Conservation (phyloP, 768 basidiomycete genomes). For the Termitomyces heimii region DNA sequence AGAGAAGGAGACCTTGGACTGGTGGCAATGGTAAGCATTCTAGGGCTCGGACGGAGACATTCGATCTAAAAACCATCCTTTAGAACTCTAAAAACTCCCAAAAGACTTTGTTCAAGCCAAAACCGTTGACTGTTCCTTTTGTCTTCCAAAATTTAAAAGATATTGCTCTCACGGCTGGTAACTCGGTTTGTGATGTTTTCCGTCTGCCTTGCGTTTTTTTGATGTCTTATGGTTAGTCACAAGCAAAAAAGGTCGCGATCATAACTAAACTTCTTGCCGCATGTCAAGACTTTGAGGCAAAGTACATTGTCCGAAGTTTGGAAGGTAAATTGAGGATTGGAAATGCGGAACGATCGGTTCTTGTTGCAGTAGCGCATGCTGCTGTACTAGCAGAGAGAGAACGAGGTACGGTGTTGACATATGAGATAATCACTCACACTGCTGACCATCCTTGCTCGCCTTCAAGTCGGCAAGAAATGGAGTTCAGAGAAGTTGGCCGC, state of each 20-base stretch:
- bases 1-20: slow-evolving; percentile 93
- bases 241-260: slow-evolving; percentile 91
- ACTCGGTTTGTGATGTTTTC: slow-evolving; percentile 46
- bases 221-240: slow-evolving; percentile 52
- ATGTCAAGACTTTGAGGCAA: slow-evolving; percentile 89
- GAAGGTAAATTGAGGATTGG: slow-evolving; percentile 98
- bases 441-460: slow-evolving; percentile 2
- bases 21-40: slow-evolving; percentile 78
- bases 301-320: slow-evolving; percentile 91
- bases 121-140: slow-evolving; percentile 78
- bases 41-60: not conserved
- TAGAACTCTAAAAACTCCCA: slow-evolving; percentile 93
- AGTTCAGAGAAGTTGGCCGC: slow-evolving; percentile 65
- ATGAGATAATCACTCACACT: not conserved
- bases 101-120: slow-evolving; percentile 91
- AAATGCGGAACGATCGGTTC: slow-evolving; percentile 92
- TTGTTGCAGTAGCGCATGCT: slow-evolving; percentile 92
- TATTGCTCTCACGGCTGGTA: slow-evolving; percentile 81
- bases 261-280: slow-evolving; percentile 92
- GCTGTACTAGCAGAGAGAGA: slow-evolving; percentile 79
- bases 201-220: not conserved
- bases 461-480: slow-evolving; percentile 65
- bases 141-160: slow-evolving; percentile 90
- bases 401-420: slow-evolving; percentile 16
- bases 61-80: not conserved